Percentiles rank a stretch among this genome's conserved stretches.
These are phyloP conservation scores for Boechera retrofracta DNA, from an alignment of 345 rosid species.

Conservation along the genomic window DNA sequence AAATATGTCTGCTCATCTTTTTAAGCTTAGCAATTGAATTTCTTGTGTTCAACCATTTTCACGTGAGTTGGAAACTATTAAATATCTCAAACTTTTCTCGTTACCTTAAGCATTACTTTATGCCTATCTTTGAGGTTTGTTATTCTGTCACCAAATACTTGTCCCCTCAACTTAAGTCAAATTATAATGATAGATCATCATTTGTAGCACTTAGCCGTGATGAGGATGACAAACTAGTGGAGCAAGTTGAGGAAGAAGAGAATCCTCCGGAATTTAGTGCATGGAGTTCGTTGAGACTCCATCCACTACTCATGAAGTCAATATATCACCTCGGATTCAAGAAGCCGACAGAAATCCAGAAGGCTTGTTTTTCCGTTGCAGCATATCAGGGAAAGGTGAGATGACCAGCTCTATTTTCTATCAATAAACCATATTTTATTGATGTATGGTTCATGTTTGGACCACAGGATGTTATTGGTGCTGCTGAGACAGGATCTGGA, in stretches of 20 bases:
- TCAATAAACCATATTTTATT: neutral
- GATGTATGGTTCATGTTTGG: constrained; percentile 31
- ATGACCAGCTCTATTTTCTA: constrained; percentile 22
- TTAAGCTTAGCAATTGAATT: neutral
- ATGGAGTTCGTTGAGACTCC: constrained; percentile 88
- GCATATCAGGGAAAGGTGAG: constrained; percentile 96
- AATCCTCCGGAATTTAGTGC: constrained; percentile 57
- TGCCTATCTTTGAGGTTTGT: constrained; percentile 25
- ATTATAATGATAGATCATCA: constrained; percentile 15
- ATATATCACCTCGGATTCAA: constrained; percentile 75
- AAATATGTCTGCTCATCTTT: neutral
- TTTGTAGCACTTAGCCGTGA: constrained; percentile 44
- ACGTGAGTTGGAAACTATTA: neutral
- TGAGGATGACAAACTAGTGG: constrained; percentile 52
- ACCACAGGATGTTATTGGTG: constrained; percentile 88
- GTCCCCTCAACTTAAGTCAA: neutral
- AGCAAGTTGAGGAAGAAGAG: constrained; percentile 58
- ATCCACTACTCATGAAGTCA: constrained; percentile 79
- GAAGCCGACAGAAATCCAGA: constrained; percentile 93
- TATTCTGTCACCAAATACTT: constrained; percentile 10
- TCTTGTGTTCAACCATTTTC: neutral
- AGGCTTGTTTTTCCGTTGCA: constrained; percentile 86
- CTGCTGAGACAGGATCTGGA: constrained; percentile 99
- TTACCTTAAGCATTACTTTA: constrained; percentile 11
- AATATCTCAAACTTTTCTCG: neutral